Evolutionary conservation across 495 filamentous ascomycete species (phyloP), one percentile per base, ranked within the genome.

Genomic region (Pyrenula massariospora): DNA sequence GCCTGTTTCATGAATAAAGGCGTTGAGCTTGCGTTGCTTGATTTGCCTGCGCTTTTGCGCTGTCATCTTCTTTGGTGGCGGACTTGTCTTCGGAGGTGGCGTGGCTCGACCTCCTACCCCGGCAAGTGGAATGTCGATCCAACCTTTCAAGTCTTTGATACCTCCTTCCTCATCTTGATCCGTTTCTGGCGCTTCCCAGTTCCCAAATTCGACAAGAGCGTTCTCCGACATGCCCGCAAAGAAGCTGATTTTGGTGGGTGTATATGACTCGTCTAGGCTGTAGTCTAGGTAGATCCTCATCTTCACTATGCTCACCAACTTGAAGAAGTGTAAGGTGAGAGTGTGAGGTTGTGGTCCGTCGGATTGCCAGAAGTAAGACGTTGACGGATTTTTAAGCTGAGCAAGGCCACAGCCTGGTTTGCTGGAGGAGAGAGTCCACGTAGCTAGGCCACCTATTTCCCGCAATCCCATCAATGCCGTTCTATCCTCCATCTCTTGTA

Each of bases 291-390:
- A 93, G 25, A 98, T 83, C 12, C 92, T 78, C 24, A 98, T 84
- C 15, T 80, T 79, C 3, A 87, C 84, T 54, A 98, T 87, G 53
- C 84, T 84, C 51, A 96, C 93, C 8, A 91, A 78, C 65, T 95
- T 94, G 72, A 93, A 86, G 71, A 98, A 98, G 69, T 97, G 92
- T 19, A 96, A 84, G 36, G 87, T 95, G 22, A 98, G 79, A n/a
- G 83, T 81, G 60, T 98, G 93, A 12, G 93, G 93, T 63, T 98
- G 93, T 3, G 92, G 91, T 0, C 93, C 94, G 68, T 97, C 94
- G 15, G 89, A 95, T 69, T 97, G 93, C 93, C 93, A 98, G 77
- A 89, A 97, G 59, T 86, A 82, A 52, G 77, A 71, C 1, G 87
- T 81, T 50, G 89, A 87, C 22, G 91, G 86, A 65, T 84, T 79